These are phyloP conservation scores for Heterobasidion parviporum DNA, from an alignment of 1,284 basidiomycete genomes.

Conservation along the genomic window DNA sequence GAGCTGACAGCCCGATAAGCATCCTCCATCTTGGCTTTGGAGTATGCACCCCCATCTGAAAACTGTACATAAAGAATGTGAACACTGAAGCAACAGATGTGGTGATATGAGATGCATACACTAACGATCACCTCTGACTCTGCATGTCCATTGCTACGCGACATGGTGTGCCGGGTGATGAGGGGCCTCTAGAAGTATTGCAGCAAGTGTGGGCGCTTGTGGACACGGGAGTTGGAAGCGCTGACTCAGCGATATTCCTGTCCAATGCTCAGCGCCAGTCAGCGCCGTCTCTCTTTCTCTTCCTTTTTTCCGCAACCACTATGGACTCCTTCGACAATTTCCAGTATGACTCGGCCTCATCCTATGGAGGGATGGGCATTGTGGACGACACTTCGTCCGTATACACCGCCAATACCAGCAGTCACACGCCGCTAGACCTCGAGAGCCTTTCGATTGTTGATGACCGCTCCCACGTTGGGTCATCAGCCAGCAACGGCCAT, in stretches of 20 bases:
- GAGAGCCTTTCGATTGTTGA: slow-evolving; percentile 59
- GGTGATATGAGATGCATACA: slow-evolving; percentile 28
- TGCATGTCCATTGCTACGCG: slow-evolving; percentile 43
- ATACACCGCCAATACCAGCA: slow-evolving; percentile 62
- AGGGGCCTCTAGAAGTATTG: not conserved
- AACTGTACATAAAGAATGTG: slow-evolving; percentile 31
- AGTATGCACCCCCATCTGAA: slow-evolving; percentile 56
- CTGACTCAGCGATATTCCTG: not conserved
- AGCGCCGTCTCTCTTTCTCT: not conserved
- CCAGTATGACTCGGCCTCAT: slow-evolving; percentile 72
- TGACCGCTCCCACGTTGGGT: slow-evolving; percentile 29
- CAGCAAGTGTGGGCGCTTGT: too few species aligned
- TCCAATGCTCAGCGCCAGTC: not conserved
- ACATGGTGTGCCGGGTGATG: slow-evolving; percentile 12
- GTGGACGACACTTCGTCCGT: slow-evolving; percentile 83
- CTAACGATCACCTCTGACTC: slow-evolving; percentile 65
- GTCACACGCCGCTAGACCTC: slow-evolving; percentile 46
- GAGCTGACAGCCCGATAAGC: slow-evolving; percentile 41
- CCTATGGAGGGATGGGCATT: slow-evolving; percentile 67
- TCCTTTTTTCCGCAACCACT: slow-evolving; percentile 6
- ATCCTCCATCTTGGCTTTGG: slow-evolving; percentile 58
- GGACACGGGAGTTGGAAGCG: too few species aligned
- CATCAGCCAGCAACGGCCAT: slow-evolving; percentile 21
- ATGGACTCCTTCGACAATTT: slow-evolving; percentile 89
- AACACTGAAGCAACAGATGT: not conserved